phyloP scores from a whole-genome alignment of 306 rosid genomes.

The Dalbergia oliveri region DNA sequence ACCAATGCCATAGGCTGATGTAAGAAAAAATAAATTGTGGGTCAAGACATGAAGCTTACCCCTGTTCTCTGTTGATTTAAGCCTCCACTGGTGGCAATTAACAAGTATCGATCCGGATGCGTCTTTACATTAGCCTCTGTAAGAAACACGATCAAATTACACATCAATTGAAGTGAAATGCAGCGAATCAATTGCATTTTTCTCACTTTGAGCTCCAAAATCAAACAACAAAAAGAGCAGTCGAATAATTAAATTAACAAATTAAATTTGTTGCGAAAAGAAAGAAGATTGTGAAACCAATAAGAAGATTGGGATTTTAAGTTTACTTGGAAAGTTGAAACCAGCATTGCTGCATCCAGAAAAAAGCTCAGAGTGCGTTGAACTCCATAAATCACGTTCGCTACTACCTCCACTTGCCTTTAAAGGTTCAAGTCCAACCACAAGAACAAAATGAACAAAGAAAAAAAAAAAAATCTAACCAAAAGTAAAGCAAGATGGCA shows the following conservation, averaged over 20 bases:
- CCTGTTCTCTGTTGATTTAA: slow-evolving; percentile 98
- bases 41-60: slow-evolving; percentile 52
- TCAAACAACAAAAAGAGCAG: background rate
- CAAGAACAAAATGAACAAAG: background rate
- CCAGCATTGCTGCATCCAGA: slow-evolving; percentile 71
- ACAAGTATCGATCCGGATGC: slow-evolving; percentile 67
- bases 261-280: background rate
- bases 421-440: slow-evolving; percentile 4
- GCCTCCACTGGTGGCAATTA: slow-evolving; percentile 91
- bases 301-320: background rate
- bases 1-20: too few species aligned
- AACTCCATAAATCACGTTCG: slow-evolving; percentile 72
- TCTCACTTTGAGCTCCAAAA: background rate
- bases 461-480: background rate
- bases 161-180: background rate
- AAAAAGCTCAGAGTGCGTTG: slow-evolving; percentile 56
- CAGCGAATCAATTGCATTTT: background rate
- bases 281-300: background rate
- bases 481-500: background rate
- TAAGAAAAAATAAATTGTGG: too few species aligned
- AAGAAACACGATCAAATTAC: slow-evolving; percentile 23
- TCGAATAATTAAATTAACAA: too few species aligned
- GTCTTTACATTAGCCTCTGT: slow-evolving; percentile 79
- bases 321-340: slow-evolving; percentile 65
- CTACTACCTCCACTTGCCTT: slow-evolving; percentile 61